Base-by-base conservation (phyloP, 2,329 filamentous ascomycete species). In the Dothidotthia symphoricarpi region DNA sequence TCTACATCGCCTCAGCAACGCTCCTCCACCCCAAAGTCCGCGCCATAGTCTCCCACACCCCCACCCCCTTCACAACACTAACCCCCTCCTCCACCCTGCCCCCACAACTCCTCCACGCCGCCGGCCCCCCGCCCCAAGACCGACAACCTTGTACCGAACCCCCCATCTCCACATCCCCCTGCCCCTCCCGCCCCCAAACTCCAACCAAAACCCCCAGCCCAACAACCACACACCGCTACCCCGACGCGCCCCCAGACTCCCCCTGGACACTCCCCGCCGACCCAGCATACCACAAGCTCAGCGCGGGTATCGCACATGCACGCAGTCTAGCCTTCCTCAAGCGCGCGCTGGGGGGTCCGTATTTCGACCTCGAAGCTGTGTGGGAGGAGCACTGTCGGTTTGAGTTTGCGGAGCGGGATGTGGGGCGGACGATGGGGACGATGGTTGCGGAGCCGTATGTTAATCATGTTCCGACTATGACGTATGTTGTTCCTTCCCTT, bases 381-480 rank as follows among this genome's bases (percentile, higher is more conserved):
- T 91, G 86, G 86, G 84, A 88, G 6, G 84, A 89, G 63, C 85
- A 91, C 59, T 85, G 82, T 0, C 74, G 75, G 28, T 84, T 77
- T 50, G 84, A 89, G 58, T 90, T 90, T 59, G 78, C 65, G 1
- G 78, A 82, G 38, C 75, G 84, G 9, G 79, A 78, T 2, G 84
- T 88, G 0, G 80, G 80, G 45, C 77, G 80, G 47, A 90, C 85
- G 0, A 89, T 90, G 85, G 74, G 73, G n/a, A 89, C 85, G 0
- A 89, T 90, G 85, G 84, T 88, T 2, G 74, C 82, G 31, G 80
- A 88, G 60, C 86, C 85, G 2, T 88, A 89, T 54, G 85, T 90
- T 1, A 89, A 89, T 57, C 83, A 89, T 57, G 73, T 88, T 2
- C 82, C 85, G 0, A 88, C 84, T 0, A 73, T 82, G 53, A 70